Base-by-base conservation (phyloP, 805 yeast genomes). In the Nakazawaea pomicola region DNA sequence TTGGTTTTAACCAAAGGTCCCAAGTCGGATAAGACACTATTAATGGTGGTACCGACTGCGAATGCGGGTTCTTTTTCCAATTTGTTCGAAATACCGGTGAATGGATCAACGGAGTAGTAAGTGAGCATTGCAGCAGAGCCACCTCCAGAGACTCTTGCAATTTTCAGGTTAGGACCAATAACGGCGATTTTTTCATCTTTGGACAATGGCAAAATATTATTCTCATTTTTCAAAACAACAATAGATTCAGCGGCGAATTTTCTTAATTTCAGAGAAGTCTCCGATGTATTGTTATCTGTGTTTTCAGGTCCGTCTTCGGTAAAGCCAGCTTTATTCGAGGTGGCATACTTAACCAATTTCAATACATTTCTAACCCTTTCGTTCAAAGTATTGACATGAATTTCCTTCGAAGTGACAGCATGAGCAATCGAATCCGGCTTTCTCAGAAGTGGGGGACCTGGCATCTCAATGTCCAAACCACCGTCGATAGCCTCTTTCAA, bases 121-220 rank as follows among this genome's bases (percentile, higher is more conserved):
- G 76, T 67, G 18, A 57, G 54, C 50, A 76, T 58, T 6, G 77
- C 61, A 23, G 83, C 82, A 19, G 82, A 76, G 10, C 84, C 84
- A 48, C 84, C 84, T 45, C 84, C 83, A 19, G 75, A 69, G 47
- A 64, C 69, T 32, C 70, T 65, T 6, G 76, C 63, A 32, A 51
- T 55, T 48, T 67, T 74, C 20, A 76, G 82, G 47, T 73, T 75
- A 27, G 83, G 83, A 6, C 85, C 86, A 51, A 79, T 72, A 16
- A 79, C 70, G 2, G 76, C 75, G 21, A 68, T 61, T 4, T 53
- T 60, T 14, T 65, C 67, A 10, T 51, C 45, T 47, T 64, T 68
- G 31, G 62, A 52, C 38, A 79, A 61, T 3, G 85, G 86, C 9
- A 56, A 60, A 5, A 73, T 57, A 24, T 51, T 46, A 31, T 57